Conservation (phyloP, 306 rosid genomes). For the Bauhinia variegata region DNA sequence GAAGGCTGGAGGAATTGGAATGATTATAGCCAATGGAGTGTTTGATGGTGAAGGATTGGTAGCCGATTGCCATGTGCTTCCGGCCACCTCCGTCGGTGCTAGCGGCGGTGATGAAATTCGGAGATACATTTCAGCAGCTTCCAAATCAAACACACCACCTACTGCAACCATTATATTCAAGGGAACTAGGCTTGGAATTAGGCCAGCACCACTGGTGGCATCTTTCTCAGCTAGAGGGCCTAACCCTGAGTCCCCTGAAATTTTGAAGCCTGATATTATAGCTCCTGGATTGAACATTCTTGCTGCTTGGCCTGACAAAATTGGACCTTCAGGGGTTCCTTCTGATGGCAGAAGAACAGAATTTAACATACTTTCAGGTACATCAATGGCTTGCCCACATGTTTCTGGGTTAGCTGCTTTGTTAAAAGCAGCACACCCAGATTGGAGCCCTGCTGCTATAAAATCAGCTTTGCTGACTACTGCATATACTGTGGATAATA, state of each 20-base stretch:
- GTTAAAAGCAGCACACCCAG: constrained; percentile 89
- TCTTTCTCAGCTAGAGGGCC: constrained; percentile 91
- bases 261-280: constrained; percentile 83
- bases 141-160: constrained; percentile 46
- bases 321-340: constrained; percentile 78
- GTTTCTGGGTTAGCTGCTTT: constrained; percentile 86
- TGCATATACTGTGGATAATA: constrained; percentile 73
- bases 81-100: constrained; percentile 83
- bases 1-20: constrained; percentile 82
- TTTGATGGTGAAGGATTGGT: constrained; percentile 93
- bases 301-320: constrained; percentile 92
- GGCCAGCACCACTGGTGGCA: constrained; percentile 92
- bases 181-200: constrained; percentile 75
- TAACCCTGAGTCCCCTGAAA: constrained; percentile 82
- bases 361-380: constrained; percentile 83
- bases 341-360: constrained; percentile 69
- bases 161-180: constrained; percentile 64
- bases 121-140: constrained; percentile 46
- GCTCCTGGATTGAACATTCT: constrained; percentile 91
- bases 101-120: constrained; percentile 66
- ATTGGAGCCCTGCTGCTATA: constrained; percentile 89
- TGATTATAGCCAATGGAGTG: constrained; percentile 80
- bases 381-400: constrained; percentile 97
- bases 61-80: constrained; percentile 86
- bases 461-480: constrained; percentile 87